These are phyloP conservation scores for Lablab purpureus DNA, from an alignment of 306 rosid species.

Conservation along the genomic window DNA sequence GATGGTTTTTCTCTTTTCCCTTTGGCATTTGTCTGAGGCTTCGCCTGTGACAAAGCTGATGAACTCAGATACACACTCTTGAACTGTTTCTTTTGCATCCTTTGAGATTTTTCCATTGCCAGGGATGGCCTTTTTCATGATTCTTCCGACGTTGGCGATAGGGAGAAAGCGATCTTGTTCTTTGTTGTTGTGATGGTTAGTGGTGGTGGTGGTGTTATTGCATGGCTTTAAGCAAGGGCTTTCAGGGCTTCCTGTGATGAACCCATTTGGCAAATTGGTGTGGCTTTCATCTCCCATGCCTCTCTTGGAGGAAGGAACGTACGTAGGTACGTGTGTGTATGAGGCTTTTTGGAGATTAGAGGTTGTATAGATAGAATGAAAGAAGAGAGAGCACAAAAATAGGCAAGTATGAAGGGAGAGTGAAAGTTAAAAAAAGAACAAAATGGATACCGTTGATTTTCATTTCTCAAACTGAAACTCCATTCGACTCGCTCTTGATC, in stretches of 20 bases:
- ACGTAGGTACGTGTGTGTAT: not conserved
- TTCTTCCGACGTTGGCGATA: slow-evolving; percentile 74
- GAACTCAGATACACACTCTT: slow-evolving; percentile 76
- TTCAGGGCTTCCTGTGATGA: slow-evolving; percentile 54
- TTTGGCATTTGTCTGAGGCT: slow-evolving; percentile 70
- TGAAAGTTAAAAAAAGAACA: slow-evolving; percentile 8
- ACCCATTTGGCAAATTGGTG: slow-evolving; percentile 53
- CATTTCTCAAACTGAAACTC: slow-evolving; percentile 39
- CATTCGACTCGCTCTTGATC: slow-evolving; percentile 70
- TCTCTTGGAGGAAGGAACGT: slow-evolving; percentile 27
- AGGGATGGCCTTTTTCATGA: slow-evolving; percentile 70
- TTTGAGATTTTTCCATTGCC: slow-evolving; percentile 69
- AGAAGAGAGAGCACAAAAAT: slow-evolving; percentile 47
- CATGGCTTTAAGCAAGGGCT: slow-evolving; percentile 51
- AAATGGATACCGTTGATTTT: slow-evolving; percentile 41
- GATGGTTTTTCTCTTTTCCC: slow-evolving; percentile 69
- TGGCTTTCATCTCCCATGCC: slow-evolving; percentile 60
- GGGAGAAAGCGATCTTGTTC: slow-evolving; percentile 81
- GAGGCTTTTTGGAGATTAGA: slow-evolving; percentile 27
- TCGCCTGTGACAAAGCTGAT: slow-evolving; percentile 72
- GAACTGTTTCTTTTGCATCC: slow-evolving; percentile 73
- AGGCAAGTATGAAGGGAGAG: slow-evolving; percentile 55
- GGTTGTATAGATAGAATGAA: slow-evolving; percentile 47
- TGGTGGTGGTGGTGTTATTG: slow-evolving; percentile 1
- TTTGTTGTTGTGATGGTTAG: slow-evolving; percentile 44